Evolutionary conservation across 2,329 filamentous ascomycete genomes (phyloP).

Genomic region (Aureobasidium sp.): DNA sequence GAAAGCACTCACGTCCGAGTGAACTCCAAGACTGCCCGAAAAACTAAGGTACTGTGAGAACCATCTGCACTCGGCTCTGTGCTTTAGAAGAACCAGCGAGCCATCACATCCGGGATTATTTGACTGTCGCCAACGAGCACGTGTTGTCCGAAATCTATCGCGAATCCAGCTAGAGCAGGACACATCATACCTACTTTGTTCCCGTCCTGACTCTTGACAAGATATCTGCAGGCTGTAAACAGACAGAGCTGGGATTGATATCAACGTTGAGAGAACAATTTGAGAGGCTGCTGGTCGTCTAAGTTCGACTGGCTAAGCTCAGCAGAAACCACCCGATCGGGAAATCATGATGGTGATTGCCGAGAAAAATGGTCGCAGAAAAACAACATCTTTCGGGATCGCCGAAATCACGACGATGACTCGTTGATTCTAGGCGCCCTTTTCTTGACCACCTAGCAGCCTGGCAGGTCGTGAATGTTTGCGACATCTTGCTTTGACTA

Average conservation of each 20-base stretch:
- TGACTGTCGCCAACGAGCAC: too few species aligned
- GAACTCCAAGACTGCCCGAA: too few species aligned
- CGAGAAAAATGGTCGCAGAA: background rate
- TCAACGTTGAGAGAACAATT: background rate
- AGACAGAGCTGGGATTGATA: background rate
- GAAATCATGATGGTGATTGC: background rate
- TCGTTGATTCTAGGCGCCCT: background rate
- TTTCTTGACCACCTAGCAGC: background rate
- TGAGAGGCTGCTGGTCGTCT: background rate
- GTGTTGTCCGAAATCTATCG: too few species aligned
- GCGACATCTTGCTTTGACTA: background rate
- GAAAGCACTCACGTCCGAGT: too few species aligned
- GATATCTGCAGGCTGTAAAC: background rate
- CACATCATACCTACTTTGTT: too few species aligned
- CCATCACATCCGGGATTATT: too few species aligned
- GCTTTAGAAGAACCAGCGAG: too few species aligned
- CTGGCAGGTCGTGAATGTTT: background rate
- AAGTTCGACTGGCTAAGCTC: background rate
- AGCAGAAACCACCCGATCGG: background rate
- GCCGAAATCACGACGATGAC: conserved; percentile 1
- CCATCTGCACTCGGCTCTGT: too few species aligned
- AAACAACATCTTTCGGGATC: background rate
- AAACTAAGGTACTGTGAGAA: too few species aligned
- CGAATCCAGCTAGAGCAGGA: too few species aligned
- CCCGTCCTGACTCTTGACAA: too few species aligned